phyloP scores from a whole-genome alignment of 139 green algal genomes.

The Chlamydomonas applanata region DNA sequence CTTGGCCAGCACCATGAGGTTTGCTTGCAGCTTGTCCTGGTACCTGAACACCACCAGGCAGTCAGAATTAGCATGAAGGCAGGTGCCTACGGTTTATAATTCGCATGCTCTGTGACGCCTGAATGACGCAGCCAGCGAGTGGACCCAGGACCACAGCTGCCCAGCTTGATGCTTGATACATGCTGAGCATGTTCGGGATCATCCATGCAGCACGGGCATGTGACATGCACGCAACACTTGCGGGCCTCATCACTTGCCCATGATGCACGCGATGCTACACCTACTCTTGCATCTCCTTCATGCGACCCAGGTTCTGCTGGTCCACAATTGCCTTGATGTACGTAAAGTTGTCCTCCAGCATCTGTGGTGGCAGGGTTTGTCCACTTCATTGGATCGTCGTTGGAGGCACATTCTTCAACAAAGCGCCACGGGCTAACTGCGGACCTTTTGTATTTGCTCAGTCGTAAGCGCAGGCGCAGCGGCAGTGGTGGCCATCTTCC shows the following conservation, averaged over 20 bases:
- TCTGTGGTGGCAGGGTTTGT: conserved; percentile 7
- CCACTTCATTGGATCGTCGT: not conserved
- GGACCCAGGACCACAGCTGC: too few species aligned
- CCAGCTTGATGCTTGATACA: too few species aligned
- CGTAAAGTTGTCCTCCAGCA: conserved; percentile 47
- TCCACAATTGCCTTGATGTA: conserved; percentile 46
- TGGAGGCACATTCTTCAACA: not conserved
- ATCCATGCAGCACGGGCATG: not conserved
- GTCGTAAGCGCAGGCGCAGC: conserved; percentile 12
- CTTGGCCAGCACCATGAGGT: too few species aligned
- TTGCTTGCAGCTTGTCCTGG: not conserved
- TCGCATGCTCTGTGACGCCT: too few species aligned
- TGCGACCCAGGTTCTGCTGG: conserved; percentile 40
- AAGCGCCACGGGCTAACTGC: too few species aligned
- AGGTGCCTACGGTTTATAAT: too few species aligned
- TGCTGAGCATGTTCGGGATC: too few species aligned
- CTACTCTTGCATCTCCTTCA: conserved; percentile 38
- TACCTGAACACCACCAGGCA: not conserved
- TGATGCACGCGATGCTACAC: not conserved
- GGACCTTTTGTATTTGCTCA: conserved; percentile 15
- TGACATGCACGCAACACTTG: not conserved
- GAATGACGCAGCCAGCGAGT: too few species aligned
- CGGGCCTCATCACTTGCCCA: not conserved
- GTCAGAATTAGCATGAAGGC: too few species aligned
- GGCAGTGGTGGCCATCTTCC: too few species aligned